A percentile compares a stretch with the other conserved stretches of the same genome.
Conservation (phyloP, 805 yeast genomes). For the Wickerhamiella azymoides region DNA sequence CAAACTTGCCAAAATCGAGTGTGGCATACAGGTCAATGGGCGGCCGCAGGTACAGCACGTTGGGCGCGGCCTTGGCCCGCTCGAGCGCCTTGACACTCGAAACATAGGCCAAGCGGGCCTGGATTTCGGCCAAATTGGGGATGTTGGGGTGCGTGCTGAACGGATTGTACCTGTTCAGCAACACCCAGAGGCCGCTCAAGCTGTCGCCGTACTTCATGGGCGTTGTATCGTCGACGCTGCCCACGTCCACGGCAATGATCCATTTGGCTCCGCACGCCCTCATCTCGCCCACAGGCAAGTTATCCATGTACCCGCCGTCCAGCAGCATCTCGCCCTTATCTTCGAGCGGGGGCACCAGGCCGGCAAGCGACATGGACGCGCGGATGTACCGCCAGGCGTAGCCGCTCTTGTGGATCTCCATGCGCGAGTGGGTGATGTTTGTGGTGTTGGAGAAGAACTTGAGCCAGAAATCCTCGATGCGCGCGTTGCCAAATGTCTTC, state of each 20-base stretch:
- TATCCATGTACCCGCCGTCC: slow-evolving; percentile 95
- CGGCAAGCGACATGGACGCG: slow-evolving; percentile 95
- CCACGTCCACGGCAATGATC: slow-evolving; percentile 90
- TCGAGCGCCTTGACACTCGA: slow-evolving; percentile 90
- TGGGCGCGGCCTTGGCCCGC: slow-evolving; percentile 68
- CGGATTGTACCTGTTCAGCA: slow-evolving; percentile 77
- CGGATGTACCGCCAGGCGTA: slow-evolving; percentile 91
- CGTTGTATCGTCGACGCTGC: slow-evolving; percentile 82
- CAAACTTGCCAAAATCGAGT: slow-evolving; percentile 81
- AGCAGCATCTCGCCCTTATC: slow-evolving; percentile 84
- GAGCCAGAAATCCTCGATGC: slow-evolving; percentile 95
- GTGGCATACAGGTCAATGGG: slow-evolving; percentile 90
- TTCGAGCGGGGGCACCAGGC: slow-evolving; percentile 70
- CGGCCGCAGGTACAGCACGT: slow-evolving; percentile 79
- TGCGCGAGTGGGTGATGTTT: slow-evolving; percentile 82
- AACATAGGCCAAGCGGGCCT: slow-evolving; percentile 82
- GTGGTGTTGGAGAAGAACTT: slow-evolving; percentile 82
- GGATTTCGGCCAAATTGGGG: slow-evolving; percentile 92
- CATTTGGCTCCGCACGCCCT: slow-evolving; percentile 68
- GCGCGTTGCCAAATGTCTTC: slow-evolving; percentile 83
- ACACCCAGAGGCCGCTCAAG: slow-evolving; percentile 81
- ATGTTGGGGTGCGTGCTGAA: slow-evolving; percentile 76
- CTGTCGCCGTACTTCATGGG: slow-evolving; percentile 90
- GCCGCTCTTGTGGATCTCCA: slow-evolving; percentile 88
- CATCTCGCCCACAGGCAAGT: slow-evolving; percentile 87